These are phyloP conservation scores for Dioscorea alata DNA, from an alignment of 106 monocot species.

Conservation along the genomic window DNA sequence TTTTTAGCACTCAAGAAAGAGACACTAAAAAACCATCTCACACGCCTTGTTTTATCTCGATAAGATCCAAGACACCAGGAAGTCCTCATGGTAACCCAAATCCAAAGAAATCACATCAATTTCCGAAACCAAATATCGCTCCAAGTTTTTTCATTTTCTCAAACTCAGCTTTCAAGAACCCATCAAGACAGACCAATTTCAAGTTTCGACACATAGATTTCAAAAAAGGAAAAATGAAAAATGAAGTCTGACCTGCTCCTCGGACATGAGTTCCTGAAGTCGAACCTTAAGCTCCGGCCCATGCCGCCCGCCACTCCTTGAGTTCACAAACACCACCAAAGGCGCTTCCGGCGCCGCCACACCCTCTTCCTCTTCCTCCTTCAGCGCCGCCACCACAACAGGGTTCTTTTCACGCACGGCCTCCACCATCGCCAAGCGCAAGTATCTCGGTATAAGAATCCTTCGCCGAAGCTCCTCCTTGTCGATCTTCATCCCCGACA, in stretches of 20 bases:
- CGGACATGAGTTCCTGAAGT: conserved; percentile 51
- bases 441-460: conserved; percentile 32
- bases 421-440: conserved; percentile 33
- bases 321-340: conserved; percentile 59
- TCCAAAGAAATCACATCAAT: too few species aligned
- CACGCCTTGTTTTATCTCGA: too few species aligned
- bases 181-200: too few species aligned
- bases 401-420: conserved; percentile 32
- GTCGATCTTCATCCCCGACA: conserved; percentile 24
- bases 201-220: background rate
- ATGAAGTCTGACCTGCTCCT: conserved; percentile 38
- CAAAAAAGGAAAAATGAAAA: background rate
- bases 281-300: conserved; percentile 50
- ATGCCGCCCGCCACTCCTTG: conserved; percentile 58
- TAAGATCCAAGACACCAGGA: too few species aligned
- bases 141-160: too few species aligned
- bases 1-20: too few species aligned
- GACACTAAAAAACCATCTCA: too few species aligned
- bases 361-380: background rate
- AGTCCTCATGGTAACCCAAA: too few species aligned
- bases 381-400: background rate
- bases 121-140: too few species aligned
- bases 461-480: conserved; percentile 34
- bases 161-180: too few species aligned
- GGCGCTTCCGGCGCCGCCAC: conserved; percentile 36